phyloP scores from a whole-genome alignment of 2,329 filamentous ascomycete species.

The Metarhizium robertsii region DNA sequence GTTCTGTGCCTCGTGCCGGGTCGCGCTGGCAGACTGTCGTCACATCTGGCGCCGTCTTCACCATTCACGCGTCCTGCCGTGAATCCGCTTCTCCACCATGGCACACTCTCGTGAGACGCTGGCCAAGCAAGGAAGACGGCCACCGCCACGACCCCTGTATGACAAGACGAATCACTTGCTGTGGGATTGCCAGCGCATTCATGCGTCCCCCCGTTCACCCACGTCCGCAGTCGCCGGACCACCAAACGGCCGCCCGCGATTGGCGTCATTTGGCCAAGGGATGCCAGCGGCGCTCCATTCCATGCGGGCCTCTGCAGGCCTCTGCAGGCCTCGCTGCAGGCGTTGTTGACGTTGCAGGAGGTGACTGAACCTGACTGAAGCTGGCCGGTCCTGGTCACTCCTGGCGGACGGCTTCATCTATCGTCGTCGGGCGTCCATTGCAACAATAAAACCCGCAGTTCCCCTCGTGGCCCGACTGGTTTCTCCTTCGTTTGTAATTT shows the following conservation, averaged over 20 bases:
- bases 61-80: slow-evolving; percentile 26
- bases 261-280: slow-evolving; percentile 9
- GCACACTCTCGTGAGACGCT: slow-evolving; percentile 13
- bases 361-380: slow-evolving; percentile 15
- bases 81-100: background rate
- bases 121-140: slow-evolving; percentile 30
- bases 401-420: slow-evolving; percentile 1
- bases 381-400: slow-evolving; percentile 3
- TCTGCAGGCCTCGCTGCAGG: slow-evolving; percentile 3
- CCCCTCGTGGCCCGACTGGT: slow-evolving; percentile 33
- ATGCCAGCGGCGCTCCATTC: background rate
- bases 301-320: background rate
- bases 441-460: slow-evolving; percentile 40
- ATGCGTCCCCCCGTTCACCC: slow-evolving; percentile 25
- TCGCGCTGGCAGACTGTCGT: slow-evolving; percentile 8
- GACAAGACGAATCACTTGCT: slow-evolving; percentile 25
- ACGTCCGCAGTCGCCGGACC: slow-evolving; percentile 15
- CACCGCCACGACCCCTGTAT: slow-evolving; percentile 21
- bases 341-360: slow-evolving; percentile 10
- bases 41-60: slow-evolving; percentile 18
- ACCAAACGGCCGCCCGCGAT: background rate
- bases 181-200: slow-evolving; percentile 37
- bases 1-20: slow-evolving; percentile 28
- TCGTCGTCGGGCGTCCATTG: slow-evolving; percentile 18
- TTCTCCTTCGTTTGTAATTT: slow-evolving; percentile 20